Evolutionary conservation across 2,329 filamentous ascomycete species (phyloP), one percentile per base, ranked within the genome.

Genomic region (Alternaria sp.): DNA sequence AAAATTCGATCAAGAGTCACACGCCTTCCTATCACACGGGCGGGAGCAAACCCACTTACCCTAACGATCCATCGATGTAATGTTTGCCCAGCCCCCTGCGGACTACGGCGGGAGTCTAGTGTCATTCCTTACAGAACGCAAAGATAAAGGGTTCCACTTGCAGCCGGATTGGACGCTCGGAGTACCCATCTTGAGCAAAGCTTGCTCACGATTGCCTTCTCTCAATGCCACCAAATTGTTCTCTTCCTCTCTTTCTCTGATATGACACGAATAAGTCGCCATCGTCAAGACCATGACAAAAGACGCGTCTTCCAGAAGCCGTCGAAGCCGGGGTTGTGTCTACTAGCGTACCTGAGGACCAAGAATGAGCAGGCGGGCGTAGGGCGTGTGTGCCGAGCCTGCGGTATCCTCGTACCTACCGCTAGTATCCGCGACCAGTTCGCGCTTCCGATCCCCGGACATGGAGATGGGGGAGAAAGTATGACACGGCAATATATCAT

Each of bases 1-100:
- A 65, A 65, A 65, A 61, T 65, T 61, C 61, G 57, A 53, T 59
- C 54, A 59, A 62, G 69, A 72, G 72, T 73, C 72, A 74, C 62
- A 67, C 46, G 46, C 64, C 52, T 64, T 56, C 61, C 59, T 67
- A 69, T 74, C 72, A 73, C 66, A 69, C 63, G 71, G 59, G 53
- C 61, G 36, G 49, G 57, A 59, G 52, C 25, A 57, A 60, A 46
- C 57, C 57, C 46, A 60, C 57, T 46, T 50, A 52, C 57, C 57
- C 46, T 48, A 57, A 40, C 46, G 46, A 57, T 57, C 53, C 54
- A 57, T 49, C 40, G 50, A 62, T 57, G 56, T 59, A 56, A 64
- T 54, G 43, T 34, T 38, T 54, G 62, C 62, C 60, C 48, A 68
- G 60, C 49, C 58, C 41, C 51, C 36, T 40, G 44, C 62, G 54